phyloP scores from a whole-genome alignment of 495 filamentous ascomycete species.

The Clohesyomyces aquaticus region DNA sequence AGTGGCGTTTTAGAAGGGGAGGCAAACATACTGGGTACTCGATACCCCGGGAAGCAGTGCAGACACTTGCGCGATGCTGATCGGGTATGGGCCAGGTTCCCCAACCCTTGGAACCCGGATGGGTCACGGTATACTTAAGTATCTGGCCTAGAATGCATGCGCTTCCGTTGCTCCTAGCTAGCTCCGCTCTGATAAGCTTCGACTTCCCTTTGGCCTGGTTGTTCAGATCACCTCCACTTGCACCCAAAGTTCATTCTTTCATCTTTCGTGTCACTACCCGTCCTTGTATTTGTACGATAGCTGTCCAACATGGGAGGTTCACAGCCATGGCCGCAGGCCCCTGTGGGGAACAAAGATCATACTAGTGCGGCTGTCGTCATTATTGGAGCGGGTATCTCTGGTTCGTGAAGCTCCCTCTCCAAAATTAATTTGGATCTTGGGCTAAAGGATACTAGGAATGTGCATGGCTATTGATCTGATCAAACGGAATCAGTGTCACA shows the following conservation, averaged over 20 bases:
- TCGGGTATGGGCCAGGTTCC: too few species aligned
- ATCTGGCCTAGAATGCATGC: too few species aligned
- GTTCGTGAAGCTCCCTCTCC: conserved; percentile 22
- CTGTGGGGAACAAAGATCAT: conserved; percentile 45
- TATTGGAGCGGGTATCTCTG: conserved; percentile 59
- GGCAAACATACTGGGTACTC: too few species aligned
- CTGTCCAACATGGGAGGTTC: conserved; percentile 17
- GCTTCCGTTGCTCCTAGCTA: too few species aligned
- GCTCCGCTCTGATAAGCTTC: background rate
- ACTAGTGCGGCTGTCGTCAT: conserved; percentile 58
- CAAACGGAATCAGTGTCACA: conserved; percentile 55
- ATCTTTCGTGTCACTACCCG: background rate
- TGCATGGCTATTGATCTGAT: conserved; percentile 64
- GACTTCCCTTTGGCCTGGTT: background rate
- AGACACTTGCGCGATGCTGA: too few species aligned
- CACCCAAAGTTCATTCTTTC: background rate
- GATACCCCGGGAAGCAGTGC: too few species aligned
- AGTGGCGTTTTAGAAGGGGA: too few species aligned
- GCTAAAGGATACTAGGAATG: conserved; percentile 41
- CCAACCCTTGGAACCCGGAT: too few species aligned
- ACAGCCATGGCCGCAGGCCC: conserved; percentile 43
- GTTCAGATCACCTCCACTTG: background rate
- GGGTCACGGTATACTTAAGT: too few species aligned
- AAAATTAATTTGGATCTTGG: background rate
- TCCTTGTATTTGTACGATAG: background rate